These are phyloP conservation scores for Apiotrichum sp. DNA, from an alignment of 1,284 basidiomycete species.

Conservation along the genomic window DNA sequence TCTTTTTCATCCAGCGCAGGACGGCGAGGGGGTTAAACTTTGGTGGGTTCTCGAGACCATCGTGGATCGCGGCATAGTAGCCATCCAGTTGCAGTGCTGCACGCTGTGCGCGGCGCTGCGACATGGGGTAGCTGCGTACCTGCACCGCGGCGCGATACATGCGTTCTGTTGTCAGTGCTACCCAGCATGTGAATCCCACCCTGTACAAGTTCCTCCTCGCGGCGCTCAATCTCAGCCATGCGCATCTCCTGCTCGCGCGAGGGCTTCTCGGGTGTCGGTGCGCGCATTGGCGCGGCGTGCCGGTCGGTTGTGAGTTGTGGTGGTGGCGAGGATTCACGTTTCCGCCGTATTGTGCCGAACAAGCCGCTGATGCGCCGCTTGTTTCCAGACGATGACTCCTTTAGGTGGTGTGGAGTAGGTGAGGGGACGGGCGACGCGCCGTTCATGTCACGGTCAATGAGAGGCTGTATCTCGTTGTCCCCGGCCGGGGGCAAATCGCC, in stretches of 20 bases:
- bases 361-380: constrained; percentile 12
- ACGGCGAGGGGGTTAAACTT: constrained; percentile 38
- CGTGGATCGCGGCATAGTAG: constrained; percentile 39
- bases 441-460: too few species aligned
- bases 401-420: background rate
- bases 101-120: constrained; percentile 32
- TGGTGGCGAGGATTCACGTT: constrained; percentile 4
- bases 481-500: background rate
- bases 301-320: constrained; percentile 1
- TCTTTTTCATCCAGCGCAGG: constrained; percentile 31
- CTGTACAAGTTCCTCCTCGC: constrained; percentile 38
- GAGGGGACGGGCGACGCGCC: background rate
- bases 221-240: constrained; percentile 29
- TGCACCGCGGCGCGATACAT: constrained; percentile 37
- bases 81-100: constrained; percentile 38
- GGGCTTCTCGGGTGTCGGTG: constrained; percentile 5
- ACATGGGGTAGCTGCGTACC: constrained; percentile 39
- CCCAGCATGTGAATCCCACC: constrained; percentile 16
- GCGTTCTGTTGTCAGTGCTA: constrained; percentile 25
- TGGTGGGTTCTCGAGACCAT: constrained; percentile 36
- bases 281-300: background rate
- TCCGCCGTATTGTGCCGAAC: constrained; percentile 10
- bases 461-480: too few species aligned
- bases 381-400: too few species aligned
- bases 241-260: constrained; percentile 22